Evolutionary conservation across 345 rosid species (phyloP).

Genomic region (Lepidium africanum): DNA sequence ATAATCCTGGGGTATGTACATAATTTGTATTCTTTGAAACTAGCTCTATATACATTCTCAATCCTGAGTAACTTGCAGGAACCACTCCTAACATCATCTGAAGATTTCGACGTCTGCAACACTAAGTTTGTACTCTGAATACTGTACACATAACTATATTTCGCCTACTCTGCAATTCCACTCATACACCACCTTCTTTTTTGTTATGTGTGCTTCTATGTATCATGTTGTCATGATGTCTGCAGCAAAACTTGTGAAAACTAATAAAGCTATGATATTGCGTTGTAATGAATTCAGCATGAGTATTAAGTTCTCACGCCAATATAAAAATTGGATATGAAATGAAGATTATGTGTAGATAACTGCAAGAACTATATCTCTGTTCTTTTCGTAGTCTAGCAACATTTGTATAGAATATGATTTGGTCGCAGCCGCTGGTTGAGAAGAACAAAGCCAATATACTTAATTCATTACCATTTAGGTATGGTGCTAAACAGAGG

Average conservation of each 20-base stretch:
- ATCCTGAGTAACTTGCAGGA: conserved; percentile 38
- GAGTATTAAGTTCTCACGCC: neutral
- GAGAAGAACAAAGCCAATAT: neutral
- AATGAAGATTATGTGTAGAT: neutral
- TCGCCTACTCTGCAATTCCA: neutral
- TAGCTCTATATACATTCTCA: neutral
- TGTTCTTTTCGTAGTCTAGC: too few relatives aligned
- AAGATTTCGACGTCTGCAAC: conserved; percentile 44
- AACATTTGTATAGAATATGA: too few relatives aligned
- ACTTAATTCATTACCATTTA: neutral
- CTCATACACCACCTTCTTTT: neutral
- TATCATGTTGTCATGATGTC: neutral
- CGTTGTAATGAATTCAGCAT: neutral
- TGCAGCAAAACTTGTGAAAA: neutral
- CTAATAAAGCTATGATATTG: conserved; percentile 7
- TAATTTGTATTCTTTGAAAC: neutral
- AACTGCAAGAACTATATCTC: neutral
- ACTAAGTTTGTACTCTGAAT: conserved; percentile 41
- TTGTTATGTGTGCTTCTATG: neutral
- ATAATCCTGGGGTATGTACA: conserved; percentile 32
- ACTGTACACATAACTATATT: neutral
- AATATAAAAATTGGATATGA: neutral
- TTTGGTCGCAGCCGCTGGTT: too few relatives aligned
- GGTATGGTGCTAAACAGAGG: neutral
- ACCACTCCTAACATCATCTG: conserved; percentile 62